phyloP scores from a whole-genome alignment of 129 eudicot species.

The Chrysanthemum makinoi region DNA sequence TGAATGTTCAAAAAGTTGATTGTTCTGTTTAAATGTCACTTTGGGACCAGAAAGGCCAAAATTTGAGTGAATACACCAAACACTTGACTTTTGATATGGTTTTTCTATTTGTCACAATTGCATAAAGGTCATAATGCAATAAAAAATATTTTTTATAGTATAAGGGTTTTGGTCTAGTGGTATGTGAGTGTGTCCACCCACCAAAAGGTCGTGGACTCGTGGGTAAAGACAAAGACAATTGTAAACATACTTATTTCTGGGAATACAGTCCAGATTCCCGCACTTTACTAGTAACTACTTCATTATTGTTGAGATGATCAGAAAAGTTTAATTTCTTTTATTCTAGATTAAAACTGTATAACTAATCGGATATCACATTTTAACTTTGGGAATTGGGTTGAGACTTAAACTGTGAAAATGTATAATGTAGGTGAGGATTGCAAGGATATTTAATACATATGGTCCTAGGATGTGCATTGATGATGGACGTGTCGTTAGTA shows the following conservation, averaged over 20 bases:
- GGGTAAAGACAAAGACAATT: no score
- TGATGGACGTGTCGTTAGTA: constrained; percentile 98
- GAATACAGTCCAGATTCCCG: no score
- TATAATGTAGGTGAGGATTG: constrained; percentile 65
- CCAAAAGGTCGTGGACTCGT: no score
- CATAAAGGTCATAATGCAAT: background rate
- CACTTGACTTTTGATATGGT: background rate
- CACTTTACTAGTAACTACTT: no score
- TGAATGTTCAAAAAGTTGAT: constrained; percentile 8
- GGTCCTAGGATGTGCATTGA: constrained; percentile 98
- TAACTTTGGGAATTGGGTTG: no score
- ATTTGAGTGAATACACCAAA: background rate
- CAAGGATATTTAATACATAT: constrained; percentile 93
- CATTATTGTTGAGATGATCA: no score
- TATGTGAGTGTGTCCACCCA: no score
- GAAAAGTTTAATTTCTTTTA: no score
- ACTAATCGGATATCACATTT: no score
- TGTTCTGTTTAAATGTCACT: constrained; percentile 4
- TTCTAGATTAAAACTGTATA: no score
- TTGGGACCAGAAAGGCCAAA: background rate
- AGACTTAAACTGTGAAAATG: background rate
- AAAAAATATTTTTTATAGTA: background rate
- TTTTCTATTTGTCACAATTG: background rate
- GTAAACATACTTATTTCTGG: no score
- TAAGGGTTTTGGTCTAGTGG: no score